These are phyloP conservation scores for Quercus phellos DNA, from an alignment of 331 rosid species.

Conservation along the genomic window DNA sequence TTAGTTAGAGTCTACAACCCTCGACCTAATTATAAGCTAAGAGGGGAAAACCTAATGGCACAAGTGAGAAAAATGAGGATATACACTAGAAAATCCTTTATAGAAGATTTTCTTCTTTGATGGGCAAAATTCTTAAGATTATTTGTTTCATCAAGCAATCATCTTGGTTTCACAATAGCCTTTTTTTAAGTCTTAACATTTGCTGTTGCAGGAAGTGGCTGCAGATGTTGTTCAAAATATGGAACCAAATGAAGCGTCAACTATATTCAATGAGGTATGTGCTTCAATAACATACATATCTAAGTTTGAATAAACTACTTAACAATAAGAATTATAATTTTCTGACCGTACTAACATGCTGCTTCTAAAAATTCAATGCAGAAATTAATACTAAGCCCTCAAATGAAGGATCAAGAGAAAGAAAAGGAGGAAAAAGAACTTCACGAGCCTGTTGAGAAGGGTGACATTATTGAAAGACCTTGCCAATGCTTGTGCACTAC, in stretches of 20 bases:
- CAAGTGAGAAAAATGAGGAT: no score
- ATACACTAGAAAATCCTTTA: no score
- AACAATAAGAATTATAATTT: no score
- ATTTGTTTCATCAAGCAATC: no score
- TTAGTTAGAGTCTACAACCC: no score
- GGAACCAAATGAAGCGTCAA: conserved; percentile 47
- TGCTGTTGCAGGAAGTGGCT: conserved; percentile 53
- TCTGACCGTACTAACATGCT: not conserved
- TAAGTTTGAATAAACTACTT: not conserved
- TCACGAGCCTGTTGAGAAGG: conserved; percentile 21
- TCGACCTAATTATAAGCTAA: no score
- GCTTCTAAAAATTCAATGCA: conserved; percentile 1
- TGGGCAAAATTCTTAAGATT: no score
- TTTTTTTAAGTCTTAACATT: not conserved
- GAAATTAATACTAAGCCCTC: conserved; percentile 28
- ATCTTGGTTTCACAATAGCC: not conserved
- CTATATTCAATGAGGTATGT: conserved; percentile 43
- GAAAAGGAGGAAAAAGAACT: conserved; percentile 18
- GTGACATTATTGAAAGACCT: conserved; percentile 6
- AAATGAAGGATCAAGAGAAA: conserved; percentile 19
- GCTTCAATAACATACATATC: not conserved
- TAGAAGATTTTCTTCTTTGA: no score
- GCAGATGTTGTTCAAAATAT: conserved; percentile 48
- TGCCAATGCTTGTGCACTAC: conserved; percentile 31
- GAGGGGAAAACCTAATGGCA: no score